Evolutionary conservation across 106 monocot species (phyloP), one percentile per base, ranked within the genome.

Genomic region (Amphibolis antarctica): DNA sequence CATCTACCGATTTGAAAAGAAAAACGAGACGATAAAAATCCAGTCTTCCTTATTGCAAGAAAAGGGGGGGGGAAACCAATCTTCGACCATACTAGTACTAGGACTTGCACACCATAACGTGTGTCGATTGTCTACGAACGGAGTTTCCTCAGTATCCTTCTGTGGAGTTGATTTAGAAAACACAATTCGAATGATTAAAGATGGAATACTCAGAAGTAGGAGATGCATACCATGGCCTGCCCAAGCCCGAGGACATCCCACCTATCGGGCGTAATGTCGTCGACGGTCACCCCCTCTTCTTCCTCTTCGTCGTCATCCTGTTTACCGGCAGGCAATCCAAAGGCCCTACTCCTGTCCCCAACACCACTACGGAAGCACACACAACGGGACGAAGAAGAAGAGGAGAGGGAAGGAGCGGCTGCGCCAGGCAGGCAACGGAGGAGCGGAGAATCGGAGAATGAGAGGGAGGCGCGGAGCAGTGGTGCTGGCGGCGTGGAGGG

Each of bases 221-320:
- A 49, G 1, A 28, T 5, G 53, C 55, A 46, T 88, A 94, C 94
- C 94, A 96, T 96, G 36, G 89, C 94, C 62, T 96, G 89, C 10
- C 89, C 86, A 12, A 96, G 89, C 12, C 89, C 94, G 12, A 96
- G 46, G 13, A 86, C 89, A 62, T 96, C 89, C 94, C 94, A 96
- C 69, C 77, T 75, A 75, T 89, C 83, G 5, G 85, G 89, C 18
- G 71, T 42, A 15, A 54, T 63, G 20, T 74, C 71, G 12, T 56
- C 36, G 60, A 48, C 60, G 60, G 66, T 25, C 62, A 53, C 76
- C 60, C 59, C 78, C 42, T 66, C 77, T 17, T 77, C 82, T 18
- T 79, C 73, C 0, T 66, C 76, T 15, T 70, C 82, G 22, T 63
- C 64, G 1, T 27, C 67, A 28, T 68, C 74, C 21, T 75, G 53